A percentile compares a stretch with the other conserved stretches of the same genome.
These are phyloP conservation scores for Stephania cephalantha DNA, from an alignment of 164 flowering plant species.

Conservation along the genomic window DNA sequence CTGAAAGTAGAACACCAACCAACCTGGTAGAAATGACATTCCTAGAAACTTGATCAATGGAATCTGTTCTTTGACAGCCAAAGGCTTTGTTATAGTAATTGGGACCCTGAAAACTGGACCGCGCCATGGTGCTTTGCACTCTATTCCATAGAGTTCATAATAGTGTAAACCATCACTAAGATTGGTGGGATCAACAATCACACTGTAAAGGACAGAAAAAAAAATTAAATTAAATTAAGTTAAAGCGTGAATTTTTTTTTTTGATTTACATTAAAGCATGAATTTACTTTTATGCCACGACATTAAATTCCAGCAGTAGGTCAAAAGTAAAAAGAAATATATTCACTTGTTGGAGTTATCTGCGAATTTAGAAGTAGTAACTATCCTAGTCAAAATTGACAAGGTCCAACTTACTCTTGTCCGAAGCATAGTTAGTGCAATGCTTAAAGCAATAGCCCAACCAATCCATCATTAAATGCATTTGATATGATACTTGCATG, in stretches of 20 bases:
- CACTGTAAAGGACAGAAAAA: constrained; percentile 32
- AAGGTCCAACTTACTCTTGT: too few relatives aligned
- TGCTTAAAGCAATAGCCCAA: too few relatives aligned
- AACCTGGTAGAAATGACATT: constrained; percentile 78
- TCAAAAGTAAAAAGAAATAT: too few relatives aligned
- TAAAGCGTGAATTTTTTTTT: too few relatives aligned
- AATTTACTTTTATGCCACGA: not conserved
- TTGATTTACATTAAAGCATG: not conserved
- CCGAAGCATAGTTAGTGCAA: too few relatives aligned
- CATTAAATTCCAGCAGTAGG: not conserved
- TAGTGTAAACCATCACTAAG: constrained; percentile 79
- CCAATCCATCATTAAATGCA: too few relatives aligned
- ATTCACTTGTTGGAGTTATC: too few relatives aligned
- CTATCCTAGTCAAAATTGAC: too few relatives aligned
- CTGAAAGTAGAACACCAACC: not conserved
- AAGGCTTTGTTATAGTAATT: constrained; percentile 79
- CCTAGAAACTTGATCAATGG: constrained; percentile 49
- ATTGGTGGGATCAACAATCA: constrained; percentile 83
- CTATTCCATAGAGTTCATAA: constrained; percentile 75
- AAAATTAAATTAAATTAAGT: not conserved
- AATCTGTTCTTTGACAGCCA: constrained; percentile 38
- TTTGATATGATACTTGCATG: too few relatives aligned
- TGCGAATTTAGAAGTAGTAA: too few relatives aligned
- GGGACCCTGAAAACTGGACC: constrained; percentile 92
- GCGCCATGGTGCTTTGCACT: constrained; percentile 92